Conservation (phyloP, 169 alveolate genomes). For the Babesia bigemina region DNA sequence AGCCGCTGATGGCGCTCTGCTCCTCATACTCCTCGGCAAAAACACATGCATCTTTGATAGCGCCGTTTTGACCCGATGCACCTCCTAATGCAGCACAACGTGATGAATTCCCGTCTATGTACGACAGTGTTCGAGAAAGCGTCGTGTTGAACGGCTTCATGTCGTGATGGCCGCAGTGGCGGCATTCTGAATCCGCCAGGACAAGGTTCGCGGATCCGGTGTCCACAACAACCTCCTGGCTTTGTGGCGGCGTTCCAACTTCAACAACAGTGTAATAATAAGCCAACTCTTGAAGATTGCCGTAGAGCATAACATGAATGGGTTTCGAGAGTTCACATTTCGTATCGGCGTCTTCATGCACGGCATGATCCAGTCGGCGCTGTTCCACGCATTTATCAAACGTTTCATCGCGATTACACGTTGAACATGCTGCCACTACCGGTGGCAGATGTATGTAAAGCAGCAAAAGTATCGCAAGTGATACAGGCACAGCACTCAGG, state of each 20-base stretch:
- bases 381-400: neutral
- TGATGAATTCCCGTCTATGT: conserved; percentile 42
- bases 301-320: conserved; percentile 43
- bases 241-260: conserved; percentile 72
- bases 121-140: conserved; percentile 60
- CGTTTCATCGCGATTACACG: conserved; percentile 1
- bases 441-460: neutral
- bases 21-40: conserved; percentile 72
- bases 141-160: conserved; percentile 50
- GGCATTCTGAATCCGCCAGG: conserved; percentile 64
- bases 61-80: conserved; percentile 24
- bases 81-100: conserved; percentile 55
- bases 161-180: conserved; percentile 72
- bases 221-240: conserved; percentile 71
- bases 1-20: conserved; percentile 69
- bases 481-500: neutral
- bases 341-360: neutral
- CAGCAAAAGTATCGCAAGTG: too few species aligned
- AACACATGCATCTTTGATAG: conserved; percentile 23
- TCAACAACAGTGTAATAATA: conserved; percentile 67
- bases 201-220: conserved; percentile 75
- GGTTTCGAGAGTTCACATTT: neutral
- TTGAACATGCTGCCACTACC: neutral
- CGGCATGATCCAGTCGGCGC: neutral
- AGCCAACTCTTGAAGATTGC: conserved; percentile 77